A percentile compares a stretch with the other conserved stretches of the same genome.
phyloP scores from a whole-genome alignment of 257 asterid genomes.

The Solanum pinnatisectum region DNA sequence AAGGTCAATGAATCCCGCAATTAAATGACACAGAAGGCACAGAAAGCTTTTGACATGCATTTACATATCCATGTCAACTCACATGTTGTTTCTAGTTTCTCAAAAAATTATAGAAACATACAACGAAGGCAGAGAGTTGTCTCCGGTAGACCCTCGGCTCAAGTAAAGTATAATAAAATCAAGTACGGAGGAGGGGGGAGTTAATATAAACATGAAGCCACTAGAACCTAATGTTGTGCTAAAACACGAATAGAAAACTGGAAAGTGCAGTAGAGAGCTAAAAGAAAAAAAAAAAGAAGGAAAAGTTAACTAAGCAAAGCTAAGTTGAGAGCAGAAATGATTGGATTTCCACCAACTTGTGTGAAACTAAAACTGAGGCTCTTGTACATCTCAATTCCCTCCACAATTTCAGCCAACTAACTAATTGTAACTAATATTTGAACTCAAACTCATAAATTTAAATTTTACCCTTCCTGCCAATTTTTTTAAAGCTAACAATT shows the following conservation, averaged over 20 bases:
- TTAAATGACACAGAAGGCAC: not conserved
- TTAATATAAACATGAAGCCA: not conserved
- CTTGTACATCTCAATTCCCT: not conserved
- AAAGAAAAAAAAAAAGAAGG: not conserved
- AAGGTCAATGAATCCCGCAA: not conserved
- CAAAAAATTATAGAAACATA: not conserved
- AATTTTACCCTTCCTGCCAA: not conserved
- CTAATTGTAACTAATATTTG: not conserved
- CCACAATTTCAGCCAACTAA: not conserved
- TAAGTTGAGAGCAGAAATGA: not conserved
- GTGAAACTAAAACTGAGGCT: not conserved
- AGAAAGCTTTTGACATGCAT: not conserved
- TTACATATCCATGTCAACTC: not conserved
- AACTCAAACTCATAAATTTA: not conserved
- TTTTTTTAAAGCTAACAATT: not conserved
- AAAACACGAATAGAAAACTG: not conserved
- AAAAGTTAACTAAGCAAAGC: not conserved
- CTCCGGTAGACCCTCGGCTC: not conserved
- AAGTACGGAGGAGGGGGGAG: not conserved
- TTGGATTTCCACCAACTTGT: not conserved
- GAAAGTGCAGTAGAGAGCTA: not conserved
- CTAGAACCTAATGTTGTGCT: not conserved
- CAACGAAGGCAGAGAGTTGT: not conserved
- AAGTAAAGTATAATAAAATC: not conserved
- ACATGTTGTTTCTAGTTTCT: not conserved